These are phyloP conservation scores for Hanseniaspora pseudoguilliermondii DNA, from an alignment of 805 yeast species.

Conservation along the genomic window DNA sequence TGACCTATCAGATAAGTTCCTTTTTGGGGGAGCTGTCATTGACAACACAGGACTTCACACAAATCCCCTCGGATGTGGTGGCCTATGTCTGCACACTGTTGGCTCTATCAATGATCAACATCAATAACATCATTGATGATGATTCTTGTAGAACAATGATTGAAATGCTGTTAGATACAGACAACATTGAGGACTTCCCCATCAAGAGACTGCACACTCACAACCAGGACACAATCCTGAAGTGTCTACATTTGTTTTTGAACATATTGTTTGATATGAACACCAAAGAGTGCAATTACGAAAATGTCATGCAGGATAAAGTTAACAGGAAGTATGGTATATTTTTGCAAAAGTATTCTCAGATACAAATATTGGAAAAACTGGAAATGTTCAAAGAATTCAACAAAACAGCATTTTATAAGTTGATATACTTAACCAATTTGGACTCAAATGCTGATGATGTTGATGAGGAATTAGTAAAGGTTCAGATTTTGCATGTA, in stretches of 20 bases:
- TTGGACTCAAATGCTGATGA: background rate
- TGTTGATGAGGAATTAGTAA: background rate
- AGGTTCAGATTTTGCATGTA: slow-evolving; percentile 3
- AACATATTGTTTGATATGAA: slow-evolving; percentile 9
- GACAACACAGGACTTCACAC: slow-evolving; percentile 37
- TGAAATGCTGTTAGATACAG: background rate
- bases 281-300: background rate
- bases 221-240: slow-evolving; percentile 2
- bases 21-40: slow-evolving; percentile 44
- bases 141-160: background rate
- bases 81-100: slow-evolving; percentile 39
- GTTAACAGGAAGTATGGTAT: slow-evolving; percentile 11
- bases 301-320: background rate
- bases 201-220: background rate
- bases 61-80: slow-evolving; percentile 35
- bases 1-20: slow-evolving; percentile 27
- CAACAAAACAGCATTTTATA: slow-evolving; percentile 17
- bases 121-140: background rate
- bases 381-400: slow-evolving; percentile 15
- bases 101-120: slow-evolving; percentile 24
- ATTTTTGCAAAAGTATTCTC: slow-evolving; percentile 19
- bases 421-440: slow-evolving; percentile 17
- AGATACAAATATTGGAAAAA: slow-evolving; percentile 14
- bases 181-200: background rate
- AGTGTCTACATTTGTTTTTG: slow-evolving; percentile 12